A percentile compares a stretch with the other conserved stretches of the same genome.
phyloP scores from a whole-genome alignment of 768 basidiomycete species.

The Imleria badia region DNA sequence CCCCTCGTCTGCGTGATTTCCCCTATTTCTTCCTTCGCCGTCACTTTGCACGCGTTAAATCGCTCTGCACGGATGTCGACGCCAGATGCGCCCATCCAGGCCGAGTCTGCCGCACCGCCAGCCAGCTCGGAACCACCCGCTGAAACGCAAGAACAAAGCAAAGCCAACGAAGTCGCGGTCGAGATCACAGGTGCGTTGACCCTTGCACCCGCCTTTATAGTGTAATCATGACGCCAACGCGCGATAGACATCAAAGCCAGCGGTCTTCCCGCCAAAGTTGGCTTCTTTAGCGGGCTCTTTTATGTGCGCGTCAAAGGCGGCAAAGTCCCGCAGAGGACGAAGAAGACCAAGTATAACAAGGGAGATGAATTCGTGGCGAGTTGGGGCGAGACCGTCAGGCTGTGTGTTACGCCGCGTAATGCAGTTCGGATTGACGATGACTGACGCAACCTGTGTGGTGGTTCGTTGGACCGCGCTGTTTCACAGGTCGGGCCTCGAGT shows the following conservation, averaged over 20 bases:
- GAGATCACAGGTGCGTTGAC: conserved; percentile 27
- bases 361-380: conserved; percentile 30
- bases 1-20: background rate
- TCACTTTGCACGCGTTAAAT: background rate
- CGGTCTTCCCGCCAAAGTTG: conserved; percentile 33
- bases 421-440: background rate
- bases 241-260: conserved; percentile 35
- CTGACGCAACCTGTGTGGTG: background rate
- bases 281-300: conserved; percentile 29
- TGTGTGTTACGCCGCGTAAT: conserved; percentile 17
- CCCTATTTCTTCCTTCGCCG: background rate
- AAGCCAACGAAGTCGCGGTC: conserved; percentile 21
- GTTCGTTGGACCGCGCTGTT: too few species aligned
- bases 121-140: background rate
- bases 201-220: too few species aligned
- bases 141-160: background rate
- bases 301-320: conserved; percentile 31
- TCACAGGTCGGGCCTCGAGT: conserved; percentile 29
- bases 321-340: conserved; percentile 28
- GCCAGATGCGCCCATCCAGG: conserved; percentile 5
- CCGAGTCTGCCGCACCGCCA: background rate
- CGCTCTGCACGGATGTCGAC: conserved; percentile 12
- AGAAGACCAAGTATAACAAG: conserved; percentile 23
- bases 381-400: conserved; percentile 26
- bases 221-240: background rate